Conservation (phyloP, 2,329 filamentous ascomycete genomes). For the Apiospora saccharicola region DNA sequence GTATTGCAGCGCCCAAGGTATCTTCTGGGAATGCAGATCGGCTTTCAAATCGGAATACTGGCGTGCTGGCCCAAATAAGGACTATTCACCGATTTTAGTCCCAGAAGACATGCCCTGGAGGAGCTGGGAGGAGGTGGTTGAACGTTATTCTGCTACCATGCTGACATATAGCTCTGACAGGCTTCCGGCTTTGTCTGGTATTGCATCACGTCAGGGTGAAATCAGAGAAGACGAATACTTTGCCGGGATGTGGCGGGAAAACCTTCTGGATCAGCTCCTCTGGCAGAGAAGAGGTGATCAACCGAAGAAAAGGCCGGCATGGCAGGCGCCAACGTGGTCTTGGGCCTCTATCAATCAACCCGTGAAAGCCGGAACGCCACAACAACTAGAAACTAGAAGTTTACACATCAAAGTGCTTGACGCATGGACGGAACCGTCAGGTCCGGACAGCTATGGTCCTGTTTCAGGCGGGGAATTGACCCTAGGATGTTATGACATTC, state of each 20-base stretch:
- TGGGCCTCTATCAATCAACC: constrained; percentile 22
- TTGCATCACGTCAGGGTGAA: constrained; percentile 19
- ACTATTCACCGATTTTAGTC: not conserved
- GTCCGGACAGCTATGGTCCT: constrained; percentile 13
- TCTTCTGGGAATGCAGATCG: constrained; percentile 23
- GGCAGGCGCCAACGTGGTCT: constrained; percentile 19
- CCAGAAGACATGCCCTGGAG: not conserved
- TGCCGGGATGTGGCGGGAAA: constrained; percentile 18
- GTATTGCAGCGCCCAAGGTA: not conserved
- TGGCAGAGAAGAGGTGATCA: not conserved
- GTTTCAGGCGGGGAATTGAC: not conserved
- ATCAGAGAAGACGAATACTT: constrained; percentile 1
- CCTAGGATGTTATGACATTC: not conserved
- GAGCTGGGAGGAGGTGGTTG: not conserved
- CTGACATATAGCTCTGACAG: constrained; percentile 11
- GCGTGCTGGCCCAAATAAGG: not conserved
- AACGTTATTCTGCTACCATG: not conserved
- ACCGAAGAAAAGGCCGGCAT: not conserved
- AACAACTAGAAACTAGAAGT: too few relatives aligned
- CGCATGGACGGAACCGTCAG: not conserved
- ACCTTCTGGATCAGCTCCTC: not conserved
- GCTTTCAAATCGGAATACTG: not conserved
- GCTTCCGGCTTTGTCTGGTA: constrained; percentile 17
- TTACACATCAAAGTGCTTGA: not conserved
- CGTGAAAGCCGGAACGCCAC: too few relatives aligned